Evolutionary conservation across 1,284 basidiomycete species (phyloP), one percentile per base, ranked within the genome.

Genomic region (Heterobasidion parviporum): DNA sequence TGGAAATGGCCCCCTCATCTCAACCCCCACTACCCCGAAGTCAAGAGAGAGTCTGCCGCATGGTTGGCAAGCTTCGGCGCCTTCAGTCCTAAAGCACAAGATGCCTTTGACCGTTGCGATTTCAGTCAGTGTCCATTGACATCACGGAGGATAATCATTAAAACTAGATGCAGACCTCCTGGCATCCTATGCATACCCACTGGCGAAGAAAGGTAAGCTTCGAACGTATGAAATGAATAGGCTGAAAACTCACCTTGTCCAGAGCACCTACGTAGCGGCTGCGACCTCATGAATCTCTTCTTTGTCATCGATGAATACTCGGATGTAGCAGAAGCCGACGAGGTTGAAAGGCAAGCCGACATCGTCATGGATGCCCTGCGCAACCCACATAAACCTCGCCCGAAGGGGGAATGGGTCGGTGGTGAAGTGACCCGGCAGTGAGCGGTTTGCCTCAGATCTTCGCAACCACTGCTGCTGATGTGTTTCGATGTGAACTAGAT

Each of bases 271-370:
- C 54, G 60, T 36, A 57, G 60, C 9, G 60, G 67, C 52, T 66
- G 66, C 33, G 70, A 72, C 61, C 66, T 68, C 58, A 68, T 69
- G 67, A 69, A 68, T 62, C 63, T 65, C 57, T 62, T 69, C 61
- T 75, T 74, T 61, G 65, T 66, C 47, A 63, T 65, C 52, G 70
- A 70, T 61, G 68, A 70, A 56, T 67, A 70, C 61, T 65, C 73
- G 53, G 67, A 75, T 62, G 60, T 66, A 38, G 53, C 67, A 52
- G 43, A 61, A 56, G 60, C 54, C 32, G 56, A 59, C 15, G 62
- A 57, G 3, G 59, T 57, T 33, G 58, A 56, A 41, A 54, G 48
- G 43, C 56, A 59, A 53, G 67, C 62, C 18, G 61, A 71, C 57
- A 64, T 66, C n/a, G 61, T 70, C 52, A 66, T 70, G 66, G 67